Evolutionary conservation across 306 rosid genomes (phyloP), one percentile per base, ranked within the genome.

Genomic region (Glycine tomentella): DNA sequence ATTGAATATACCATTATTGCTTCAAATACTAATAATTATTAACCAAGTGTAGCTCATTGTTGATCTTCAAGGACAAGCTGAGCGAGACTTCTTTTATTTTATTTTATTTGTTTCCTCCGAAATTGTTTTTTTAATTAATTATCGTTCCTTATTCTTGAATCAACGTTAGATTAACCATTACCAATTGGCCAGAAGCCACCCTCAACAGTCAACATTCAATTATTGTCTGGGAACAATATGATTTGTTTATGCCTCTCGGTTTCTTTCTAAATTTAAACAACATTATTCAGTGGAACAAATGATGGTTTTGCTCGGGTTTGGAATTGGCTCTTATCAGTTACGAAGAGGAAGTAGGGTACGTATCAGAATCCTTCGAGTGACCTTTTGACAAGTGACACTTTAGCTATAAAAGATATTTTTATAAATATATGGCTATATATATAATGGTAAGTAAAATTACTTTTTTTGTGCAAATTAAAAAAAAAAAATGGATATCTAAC

Each of bases 251-350:
- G 7, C 7, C 14, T 66, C 0, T 13, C 14, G 1, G 8, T 66
- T 42, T 66, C 51, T 40, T 42, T 66, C 72, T n/a, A 15, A 66
- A 66, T 33, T 42, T 67, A 42, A 40, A 67, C 20, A 56, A 16
- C 53, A 6, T 48, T 45, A 61, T 48, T 62, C n/a, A 61, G 49
- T 8, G 4, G 7, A 33, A 2, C 36, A 49, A 45, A n/a, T 48
- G 58, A 46, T 75, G 15, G 44, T n/a, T n/a, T 10, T 31, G 71
- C 7, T 61, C 8, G 12, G 51, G 38, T 7, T 16, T 50, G 38
- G 31, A 57, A 20, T 52, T 57, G 15, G 10, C 48, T 61, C 58
- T 75, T 45, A 25, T 75, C 7, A 25, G 40, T 13, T 17, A 11
- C 31, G 1, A 25, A 25, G 31, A 25, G 31, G 31, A 25, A 25